A percentile compares a stretch with the other conserved stretches of the same genome.
phyloP scores from a whole-genome alignment of 306 rosid species.

The Clitoria ternatea region DNA sequence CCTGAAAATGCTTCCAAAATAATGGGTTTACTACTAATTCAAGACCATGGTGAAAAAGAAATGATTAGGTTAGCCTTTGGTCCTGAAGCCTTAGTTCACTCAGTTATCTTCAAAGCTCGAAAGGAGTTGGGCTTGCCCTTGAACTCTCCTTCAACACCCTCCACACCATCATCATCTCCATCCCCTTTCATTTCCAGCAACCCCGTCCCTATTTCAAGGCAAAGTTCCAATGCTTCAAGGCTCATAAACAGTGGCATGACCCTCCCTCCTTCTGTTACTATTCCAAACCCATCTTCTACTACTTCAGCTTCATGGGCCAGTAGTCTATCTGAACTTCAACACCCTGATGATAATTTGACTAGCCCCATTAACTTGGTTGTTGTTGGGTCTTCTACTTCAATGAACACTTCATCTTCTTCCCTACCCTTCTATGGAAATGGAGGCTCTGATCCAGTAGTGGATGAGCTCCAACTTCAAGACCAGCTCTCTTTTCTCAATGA shows the following conservation, averaged over 20 bases:
- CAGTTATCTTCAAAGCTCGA: slow-evolving; percentile 69
- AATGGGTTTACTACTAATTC: slow-evolving; percentile 89
- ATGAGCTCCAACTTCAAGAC: slow-evolving; percentile 84
- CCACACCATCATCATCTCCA: slow-evolving; percentile 67
- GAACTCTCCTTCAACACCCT: slow-evolving; percentile 67
- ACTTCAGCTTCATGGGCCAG: slow-evolving; percentile 55
- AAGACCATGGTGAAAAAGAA: slow-evolving; percentile 98
- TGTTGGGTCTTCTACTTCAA: slow-evolving; percentile 40
- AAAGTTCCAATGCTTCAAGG: slow-evolving; percentile 54
- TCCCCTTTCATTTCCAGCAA: no score
- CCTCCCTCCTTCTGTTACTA: slow-evolving; percentile 50
- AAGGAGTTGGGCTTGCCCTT: slow-evolving; percentile 70
- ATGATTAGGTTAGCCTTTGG: slow-evolving; percentile 96
- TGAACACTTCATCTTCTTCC: slow-evolving; percentile 43
- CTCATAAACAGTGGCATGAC: slow-evolving; percentile 37
- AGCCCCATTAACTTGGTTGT: slow-evolving; percentile 45
- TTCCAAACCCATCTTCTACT: slow-evolving; percentile 57
- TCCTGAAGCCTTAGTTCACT: slow-evolving; percentile 78
- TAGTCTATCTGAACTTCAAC: slow-evolving; percentile 59
- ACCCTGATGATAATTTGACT: slow-evolving; percentile 54
- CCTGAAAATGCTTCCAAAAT: slow-evolving; percentile 97
- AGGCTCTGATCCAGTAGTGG: slow-evolving; percentile 55
- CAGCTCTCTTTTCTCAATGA: slow-evolving; percentile 89
- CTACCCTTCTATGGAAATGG: slow-evolving; percentile 51
- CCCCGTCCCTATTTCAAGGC: no score